Evolutionary conservation across 805 yeast genomes (phyloP).

Genomic region (Ogataea methanolica): DNA sequence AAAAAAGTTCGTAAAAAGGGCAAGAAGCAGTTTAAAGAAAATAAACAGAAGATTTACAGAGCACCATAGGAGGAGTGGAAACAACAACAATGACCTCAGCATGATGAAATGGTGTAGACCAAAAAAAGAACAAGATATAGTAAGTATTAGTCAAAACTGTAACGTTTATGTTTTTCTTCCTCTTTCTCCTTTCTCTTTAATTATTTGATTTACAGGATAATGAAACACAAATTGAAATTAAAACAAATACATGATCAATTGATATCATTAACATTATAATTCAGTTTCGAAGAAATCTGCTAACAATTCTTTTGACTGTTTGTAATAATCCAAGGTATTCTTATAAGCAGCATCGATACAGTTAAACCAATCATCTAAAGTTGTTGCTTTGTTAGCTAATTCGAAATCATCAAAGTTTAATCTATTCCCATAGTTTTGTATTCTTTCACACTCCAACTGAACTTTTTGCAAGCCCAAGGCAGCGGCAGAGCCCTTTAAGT

Average conservation of each 20-base stretch:
- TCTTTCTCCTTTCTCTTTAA: too few species aligned
- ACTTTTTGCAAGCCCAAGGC: slow-evolving; percentile 82
- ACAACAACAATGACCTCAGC: too few species aligned
- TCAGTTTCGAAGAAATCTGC: slow-evolving; percentile 45
- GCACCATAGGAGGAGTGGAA: too few species aligned
- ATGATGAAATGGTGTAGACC: too few species aligned
- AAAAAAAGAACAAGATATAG: too few species aligned
- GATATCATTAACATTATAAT: slow-evolving; percentile 18
- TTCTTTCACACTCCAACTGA: slow-evolving; percentile 84
- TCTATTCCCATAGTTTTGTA: slow-evolving; percentile 80
- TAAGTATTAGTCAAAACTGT: too few species aligned
- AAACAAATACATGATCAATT: not conserved
- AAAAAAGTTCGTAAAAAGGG: too few species aligned
- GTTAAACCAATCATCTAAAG: slow-evolving; percentile 29
- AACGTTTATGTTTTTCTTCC: too few species aligned
- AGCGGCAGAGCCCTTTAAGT: slow-evolving; percentile 92
- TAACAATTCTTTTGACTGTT: slow-evolving; percentile 44
- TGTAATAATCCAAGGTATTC: slow-evolving; percentile 48
- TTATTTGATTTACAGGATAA: not conserved
- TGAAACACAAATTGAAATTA: not conserved
- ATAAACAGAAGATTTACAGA: too few species aligned
- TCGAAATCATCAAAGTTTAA: slow-evolving; percentile 23
- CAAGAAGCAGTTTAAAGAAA: too few species aligned
- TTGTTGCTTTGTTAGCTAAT: slow-evolving; percentile 28
- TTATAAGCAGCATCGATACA: slow-evolving; percentile 51